Conservation (phyloP, 1,139 yeast genomes). For the Pichia sp. region DNA sequence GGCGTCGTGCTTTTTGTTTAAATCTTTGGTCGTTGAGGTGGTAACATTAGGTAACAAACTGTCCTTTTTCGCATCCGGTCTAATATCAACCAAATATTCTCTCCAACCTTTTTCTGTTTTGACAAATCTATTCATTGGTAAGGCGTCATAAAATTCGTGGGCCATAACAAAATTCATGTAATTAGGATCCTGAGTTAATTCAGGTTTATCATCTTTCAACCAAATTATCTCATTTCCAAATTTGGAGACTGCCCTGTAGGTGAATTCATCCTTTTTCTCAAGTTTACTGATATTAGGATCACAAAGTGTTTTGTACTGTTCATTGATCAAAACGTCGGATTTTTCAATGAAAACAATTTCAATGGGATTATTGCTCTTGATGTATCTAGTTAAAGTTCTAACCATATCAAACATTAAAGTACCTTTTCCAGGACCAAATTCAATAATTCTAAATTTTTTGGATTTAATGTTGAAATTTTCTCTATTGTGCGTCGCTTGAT, state of each 20-base stretch:
- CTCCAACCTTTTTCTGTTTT: constrained; percentile 66
- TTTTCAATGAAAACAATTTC: constrained; percentile 64
- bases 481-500: constrained; percentile 33
- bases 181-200: constrained; percentile 15
- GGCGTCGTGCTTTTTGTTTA: constrained; percentile 17
- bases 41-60: constrained; percentile 15
- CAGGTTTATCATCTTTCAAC: constrained; percentile 55
- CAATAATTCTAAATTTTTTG: constrained; percentile 47
- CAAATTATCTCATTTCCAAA: constrained; percentile 54
- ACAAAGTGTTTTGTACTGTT: constrained; percentile 49
- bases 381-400: constrained; percentile 37
- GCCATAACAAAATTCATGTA: constrained; percentile 62
- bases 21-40: constrained; percentile 8
- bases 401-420: constrained; percentile 66
- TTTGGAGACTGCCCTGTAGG: constrained; percentile 34
- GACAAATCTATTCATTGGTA: constrained; percentile 68
- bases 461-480: constrained; percentile 16
- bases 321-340: constrained; percentile 52
- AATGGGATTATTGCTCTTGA: constrained; percentile 25
- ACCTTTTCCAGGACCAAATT: constrained; percentile 84
- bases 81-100: constrained; percentile 56
- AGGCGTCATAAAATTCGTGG: constrained; percentile 83
- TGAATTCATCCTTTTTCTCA: constrained; percentile 28
- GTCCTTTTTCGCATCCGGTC: constrained; percentile 12
- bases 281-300: constrained; percentile 21